A percentile compares a stretch with the other conserved stretches of the same genome.
phyloP scores from a whole-genome alignment of 2,329 filamentous ascomycete genomes.

The Fonsecaea pedrosoi region DNA sequence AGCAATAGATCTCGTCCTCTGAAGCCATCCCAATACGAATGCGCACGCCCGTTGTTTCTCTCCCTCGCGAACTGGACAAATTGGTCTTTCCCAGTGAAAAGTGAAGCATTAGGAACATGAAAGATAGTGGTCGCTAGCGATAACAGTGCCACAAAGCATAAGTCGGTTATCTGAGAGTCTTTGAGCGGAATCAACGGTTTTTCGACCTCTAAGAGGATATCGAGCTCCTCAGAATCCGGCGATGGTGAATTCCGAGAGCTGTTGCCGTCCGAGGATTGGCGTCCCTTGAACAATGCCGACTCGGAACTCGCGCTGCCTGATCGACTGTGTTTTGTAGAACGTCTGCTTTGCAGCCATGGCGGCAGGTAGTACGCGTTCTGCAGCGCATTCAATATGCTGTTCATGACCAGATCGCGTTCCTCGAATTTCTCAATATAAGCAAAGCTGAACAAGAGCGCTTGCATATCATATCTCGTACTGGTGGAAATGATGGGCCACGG shows the following conservation, averaged over 20 bases:
- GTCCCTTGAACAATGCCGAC: slow-evolving; percentile 5
- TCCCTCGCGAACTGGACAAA: slow-evolving; percentile 24
- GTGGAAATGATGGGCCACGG: slow-evolving; percentile 17
- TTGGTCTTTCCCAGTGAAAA: slow-evolving; percentile 19
- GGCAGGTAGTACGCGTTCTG: slow-evolving; percentile 31
- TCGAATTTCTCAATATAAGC: slow-evolving; percentile 28
- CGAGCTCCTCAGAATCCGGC: not conserved
- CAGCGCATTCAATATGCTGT: slow-evolving; percentile 29
- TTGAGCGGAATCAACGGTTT: slow-evolving; percentile 21
- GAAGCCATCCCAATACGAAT: slow-evolving; percentile 24
- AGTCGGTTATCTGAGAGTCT: slow-evolving; percentile 26
- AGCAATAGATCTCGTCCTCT: not conserved
- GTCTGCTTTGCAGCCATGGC: slow-evolving; percentile 15
- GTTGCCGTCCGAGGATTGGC: slow-evolving; percentile 6
- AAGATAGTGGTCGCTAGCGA: slow-evolving; percentile 28
- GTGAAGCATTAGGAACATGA: not conserved
- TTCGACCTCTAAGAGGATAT: not conserved
- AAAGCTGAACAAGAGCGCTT: slow-evolving; percentile 26
- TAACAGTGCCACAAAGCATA: slow-evolving; percentile 30
- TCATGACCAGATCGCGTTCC: slow-evolving; percentile 26
- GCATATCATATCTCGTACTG: slow-evolving; percentile 21
- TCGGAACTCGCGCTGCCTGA: slow-evolving; percentile 22
- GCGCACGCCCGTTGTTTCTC: slow-evolving; percentile 29
- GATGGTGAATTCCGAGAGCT: not conserved
- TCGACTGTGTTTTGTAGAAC: slow-evolving; percentile 20